Base-by-base conservation (phyloP, 805 yeast species). In the Teunomyces cretensis region DNA sequence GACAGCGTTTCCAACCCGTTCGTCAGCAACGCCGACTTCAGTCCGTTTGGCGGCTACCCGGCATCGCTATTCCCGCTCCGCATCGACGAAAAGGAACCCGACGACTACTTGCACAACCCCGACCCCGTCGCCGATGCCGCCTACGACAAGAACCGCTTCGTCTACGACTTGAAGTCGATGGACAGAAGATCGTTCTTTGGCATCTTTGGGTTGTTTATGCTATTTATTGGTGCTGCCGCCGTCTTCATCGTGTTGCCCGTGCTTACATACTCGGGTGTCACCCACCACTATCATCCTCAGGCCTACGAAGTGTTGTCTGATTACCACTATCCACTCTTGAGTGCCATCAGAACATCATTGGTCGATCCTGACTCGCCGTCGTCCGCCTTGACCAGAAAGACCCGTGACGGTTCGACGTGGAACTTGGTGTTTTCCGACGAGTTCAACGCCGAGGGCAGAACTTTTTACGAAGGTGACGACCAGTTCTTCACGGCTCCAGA, bases 401-500 rank as follows among this genome's bases (percentile, higher is more conserved):
- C 85, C 7, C 68, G 57, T 48, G 81, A 78, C 55, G 96, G 96
- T 27, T 74, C 81, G 2, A 54, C 54, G 12, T 88, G 96, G 96
- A 60, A 69, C 12, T 75, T 91, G 57, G 96, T 86, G 1, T 91
- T 91, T 60, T 83, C 92, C 16, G 97, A 91, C 65, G 97, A 91
- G 66, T 91, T 91, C 70, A 86, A 88, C 56, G 83, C 80, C 12
- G 94, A 86, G 49, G 97, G 97, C 6, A 76, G 97, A 57, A 84
- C 96, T 2, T 91, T 91, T 60, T 90, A 88, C 63, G 85, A 80
- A 7, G 94, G 92, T 38, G 96, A 90, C 61, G 97, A 90, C 62
- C 96, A 88, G 64, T 89, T 86, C 60, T 91, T 92, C 86, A 79
- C 86, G 36, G 96, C 89, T 2, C 87, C 84, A 2, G 88, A 90